Evolutionary conservation across 176 grass and related monocot genomes (phyloP).

Genomic region (Ensete ventricosum): DNA sequence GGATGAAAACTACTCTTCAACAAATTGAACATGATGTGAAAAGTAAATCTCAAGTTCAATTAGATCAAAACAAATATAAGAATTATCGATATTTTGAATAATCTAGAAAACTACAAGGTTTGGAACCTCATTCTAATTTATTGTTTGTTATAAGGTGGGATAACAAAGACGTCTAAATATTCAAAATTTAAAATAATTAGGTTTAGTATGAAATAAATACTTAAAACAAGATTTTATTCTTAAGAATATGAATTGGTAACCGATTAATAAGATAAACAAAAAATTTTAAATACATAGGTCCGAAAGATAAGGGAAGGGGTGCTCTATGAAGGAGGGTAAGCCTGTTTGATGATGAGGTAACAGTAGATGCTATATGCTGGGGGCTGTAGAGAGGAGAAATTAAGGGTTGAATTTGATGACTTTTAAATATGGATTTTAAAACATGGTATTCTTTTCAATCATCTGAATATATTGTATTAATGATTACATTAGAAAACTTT

Average conservation of each 20-base stretch:
- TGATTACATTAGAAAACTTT: background rate
- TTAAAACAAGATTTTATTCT: background rate
- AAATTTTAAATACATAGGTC: no score
- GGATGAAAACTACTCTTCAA: no score
- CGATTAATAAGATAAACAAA: background rate
- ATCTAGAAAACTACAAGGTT: no score
- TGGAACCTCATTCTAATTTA: background rate
- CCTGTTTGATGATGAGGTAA: background rate
- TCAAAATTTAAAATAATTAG: background rate
- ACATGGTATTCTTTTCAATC: background rate
- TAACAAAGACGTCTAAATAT: background rate
- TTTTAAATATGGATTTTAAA: background rate
- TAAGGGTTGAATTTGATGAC: no score
- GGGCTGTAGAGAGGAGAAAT: background rate
- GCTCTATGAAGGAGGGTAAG: background rate
- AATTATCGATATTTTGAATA: no score
- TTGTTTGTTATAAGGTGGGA: background rate
- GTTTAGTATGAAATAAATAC: background rate
- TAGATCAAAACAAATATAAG: no score
- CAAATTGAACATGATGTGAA: no score
- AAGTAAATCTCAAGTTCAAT: no score
- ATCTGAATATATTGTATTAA: background rate
- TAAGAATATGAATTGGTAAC: background rate
- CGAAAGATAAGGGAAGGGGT: background rate
- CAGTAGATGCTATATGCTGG: background rate